Percentiles rank a stretch among this genome's conserved stretches.
Evolutionary conservation across 768 basidiomycete genomes (phyloP).

Genomic region (Termitomyces sp.): DNA sequence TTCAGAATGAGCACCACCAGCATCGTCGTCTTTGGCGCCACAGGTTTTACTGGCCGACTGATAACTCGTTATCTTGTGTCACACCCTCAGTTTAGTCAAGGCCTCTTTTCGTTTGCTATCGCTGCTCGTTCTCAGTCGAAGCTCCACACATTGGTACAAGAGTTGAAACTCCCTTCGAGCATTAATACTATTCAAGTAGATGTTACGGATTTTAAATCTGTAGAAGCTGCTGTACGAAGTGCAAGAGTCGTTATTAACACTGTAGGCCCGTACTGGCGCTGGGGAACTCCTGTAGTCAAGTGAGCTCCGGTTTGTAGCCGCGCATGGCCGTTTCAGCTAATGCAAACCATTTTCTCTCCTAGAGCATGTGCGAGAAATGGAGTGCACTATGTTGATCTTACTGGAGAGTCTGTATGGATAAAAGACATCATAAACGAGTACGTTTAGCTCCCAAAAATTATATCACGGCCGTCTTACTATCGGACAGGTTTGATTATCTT

Average conservation of each 20-base stretch:
- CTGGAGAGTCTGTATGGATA: constrained; percentile 72
- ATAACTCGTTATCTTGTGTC: constrained; percentile 63
- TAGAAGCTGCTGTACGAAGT: constrained; percentile 56
- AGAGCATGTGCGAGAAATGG: constrained; percentile 74
- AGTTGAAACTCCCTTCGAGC: constrained; percentile 42
- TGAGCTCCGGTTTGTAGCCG: constrained; percentile 28
- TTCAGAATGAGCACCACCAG: constrained; percentile 25
- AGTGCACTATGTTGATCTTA: constrained; percentile 84
- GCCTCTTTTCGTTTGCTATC: constrained; percentile 62
- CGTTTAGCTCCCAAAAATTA: constrained; percentile 22
- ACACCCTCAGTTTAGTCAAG: constrained; percentile 51
- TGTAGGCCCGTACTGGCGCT: constrained; percentile 73
- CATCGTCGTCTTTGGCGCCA: constrained; percentile 72
- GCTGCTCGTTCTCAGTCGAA: constrained; percentile 69
- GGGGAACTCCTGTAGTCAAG: constrained; percentile 72
- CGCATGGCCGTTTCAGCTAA: neutral
- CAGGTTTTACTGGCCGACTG: constrained; percentile 74
- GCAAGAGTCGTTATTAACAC: constrained; percentile 73
- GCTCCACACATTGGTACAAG: constrained; percentile 50
- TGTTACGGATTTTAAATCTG: constrained; percentile 47
- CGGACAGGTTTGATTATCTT: constrained; percentile 60
- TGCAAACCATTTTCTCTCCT: neutral
- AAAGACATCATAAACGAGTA: constrained; percentile 58
- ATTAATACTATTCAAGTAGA: constrained; percentile 57
- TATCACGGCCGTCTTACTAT: neutral